Percentiles rank a stretch among this genome's conserved stretches.
Conservation (phyloP, 202 grass and related monocot species). For the Cymbopogon flexuosus region DNA sequence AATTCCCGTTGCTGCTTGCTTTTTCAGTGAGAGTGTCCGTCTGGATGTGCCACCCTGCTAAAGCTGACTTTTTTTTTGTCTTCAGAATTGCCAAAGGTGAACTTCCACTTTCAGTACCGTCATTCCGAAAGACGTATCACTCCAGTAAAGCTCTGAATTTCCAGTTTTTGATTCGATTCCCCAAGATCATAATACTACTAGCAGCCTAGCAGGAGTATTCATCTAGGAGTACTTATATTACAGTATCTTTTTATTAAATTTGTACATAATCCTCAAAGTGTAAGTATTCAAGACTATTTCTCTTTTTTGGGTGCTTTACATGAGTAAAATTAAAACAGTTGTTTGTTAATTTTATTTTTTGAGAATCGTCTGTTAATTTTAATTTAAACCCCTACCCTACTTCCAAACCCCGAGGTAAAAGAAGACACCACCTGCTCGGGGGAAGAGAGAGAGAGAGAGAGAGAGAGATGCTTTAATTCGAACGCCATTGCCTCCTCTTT, state of each 20-base stretch:
- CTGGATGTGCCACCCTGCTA: background rate
- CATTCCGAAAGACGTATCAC: background rate
- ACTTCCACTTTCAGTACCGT: slow-evolving; percentile 10
- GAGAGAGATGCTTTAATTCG: slow-evolving; percentile 57
- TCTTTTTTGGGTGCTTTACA: background rate
- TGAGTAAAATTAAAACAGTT: background rate
- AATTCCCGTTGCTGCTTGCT: background rate
- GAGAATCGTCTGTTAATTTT: too few relatives aligned
- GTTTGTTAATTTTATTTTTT: background rate
- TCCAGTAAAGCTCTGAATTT: background rate
- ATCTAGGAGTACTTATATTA: background rate
- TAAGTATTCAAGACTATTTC: background rate
- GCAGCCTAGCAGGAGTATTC: background rate
- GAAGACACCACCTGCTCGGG: background rate
- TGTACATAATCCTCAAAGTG: background rate
- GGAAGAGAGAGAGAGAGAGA: slow-evolving; percentile 19
- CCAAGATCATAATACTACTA: background rate
- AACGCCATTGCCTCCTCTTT: slow-evolving; percentile 50
- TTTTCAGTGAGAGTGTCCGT: background rate
- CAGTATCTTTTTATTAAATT: background rate
- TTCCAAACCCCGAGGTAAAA: slow-evolving; percentile 35
- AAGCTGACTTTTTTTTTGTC: slow-evolving; percentile 22
- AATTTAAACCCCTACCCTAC: background rate
- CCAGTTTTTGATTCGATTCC: background rate
- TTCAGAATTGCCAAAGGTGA: slow-evolving; percentile 30